Percentiles rank a stretch among this genome's conserved stretches.
phyloP scores from a whole-genome alignment of 2,329 filamentous ascomycete genomes.

The Alternaria incomplexa region DNA sequence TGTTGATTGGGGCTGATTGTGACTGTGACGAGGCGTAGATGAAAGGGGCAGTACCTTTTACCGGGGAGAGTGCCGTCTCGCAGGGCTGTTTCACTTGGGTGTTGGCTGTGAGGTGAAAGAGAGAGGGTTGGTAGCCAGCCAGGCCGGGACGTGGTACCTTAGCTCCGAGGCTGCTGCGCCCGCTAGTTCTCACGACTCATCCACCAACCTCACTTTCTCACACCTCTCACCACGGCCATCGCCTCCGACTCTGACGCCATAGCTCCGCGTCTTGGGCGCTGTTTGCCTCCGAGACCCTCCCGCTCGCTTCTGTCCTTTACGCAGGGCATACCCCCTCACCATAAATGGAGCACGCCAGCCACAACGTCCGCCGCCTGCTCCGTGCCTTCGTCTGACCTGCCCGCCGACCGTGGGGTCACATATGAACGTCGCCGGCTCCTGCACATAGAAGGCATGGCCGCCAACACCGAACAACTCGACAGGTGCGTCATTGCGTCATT shows the following conservation, averaged over 20 bases:
- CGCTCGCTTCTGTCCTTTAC: conserved; percentile 41
- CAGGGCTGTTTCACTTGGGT: conserved; percentile 7
- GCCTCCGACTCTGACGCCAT: conserved; percentile 18
- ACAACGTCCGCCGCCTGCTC: conserved; percentile 54
- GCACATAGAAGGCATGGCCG: conserved; percentile 50
- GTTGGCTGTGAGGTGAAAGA: not conserved
- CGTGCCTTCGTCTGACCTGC: conserved; percentile 65
- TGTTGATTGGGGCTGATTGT: conserved; percentile 14
- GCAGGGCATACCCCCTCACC: conserved; percentile 42
- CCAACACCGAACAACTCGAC: conserved; percentile 58
- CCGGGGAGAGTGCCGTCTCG: conserved; percentile 10
- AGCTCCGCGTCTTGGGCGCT: conserved; percentile 33
- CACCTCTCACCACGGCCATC: conserved; percentile 17
- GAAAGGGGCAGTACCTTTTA: conserved; percentile 37
- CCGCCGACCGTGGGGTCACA: conserved; percentile 60
- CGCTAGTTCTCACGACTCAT: conserved; percentile 18
- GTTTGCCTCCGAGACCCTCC: conserved; percentile 28
- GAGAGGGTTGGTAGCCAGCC: not conserved
- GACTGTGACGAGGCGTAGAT: conserved; percentile 17
- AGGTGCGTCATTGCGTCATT: conserved; percentile 50
- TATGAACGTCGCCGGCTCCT: conserved; percentile 38
- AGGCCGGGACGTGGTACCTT: conserved; percentile 5
- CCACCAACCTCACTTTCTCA: conserved; percentile 18
- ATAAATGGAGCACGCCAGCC: conserved; percentile 66
- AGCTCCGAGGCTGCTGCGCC: conserved; percentile 12